Conservation (phyloP, 768 basidiomycete species). For the Zangia roseola region DNA sequence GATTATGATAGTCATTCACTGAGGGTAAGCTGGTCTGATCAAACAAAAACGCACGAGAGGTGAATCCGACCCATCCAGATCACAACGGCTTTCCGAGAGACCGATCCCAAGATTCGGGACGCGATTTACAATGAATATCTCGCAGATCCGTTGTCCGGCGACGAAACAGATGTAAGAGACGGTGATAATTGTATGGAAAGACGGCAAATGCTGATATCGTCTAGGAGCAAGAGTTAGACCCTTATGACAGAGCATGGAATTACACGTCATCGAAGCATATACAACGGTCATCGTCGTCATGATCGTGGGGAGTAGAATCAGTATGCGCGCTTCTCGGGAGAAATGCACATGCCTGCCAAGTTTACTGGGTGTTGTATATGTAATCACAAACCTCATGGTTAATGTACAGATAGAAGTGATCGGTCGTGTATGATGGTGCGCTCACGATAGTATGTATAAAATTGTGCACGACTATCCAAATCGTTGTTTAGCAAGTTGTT, state of each 20-base stretch:
- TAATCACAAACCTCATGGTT: too few relatives aligned
- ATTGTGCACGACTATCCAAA: constrained; percentile 55
- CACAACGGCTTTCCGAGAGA: constrained; percentile 9
- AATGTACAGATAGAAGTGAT: too few relatives aligned
- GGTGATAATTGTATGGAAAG: background rate
- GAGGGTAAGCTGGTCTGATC: background rate
- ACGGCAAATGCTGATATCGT: background rate
- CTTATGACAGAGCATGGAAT: constrained; percentile 42
- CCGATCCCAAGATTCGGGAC: background rate
- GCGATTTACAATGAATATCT: constrained; percentile 14
- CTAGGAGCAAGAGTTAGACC: constrained; percentile 30
- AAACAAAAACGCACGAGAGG: background rate
- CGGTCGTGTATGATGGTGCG: background rate
- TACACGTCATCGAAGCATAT: background rate
- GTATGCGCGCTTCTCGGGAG: background rate
- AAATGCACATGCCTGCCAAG: background rate
- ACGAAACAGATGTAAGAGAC: constrained; percentile 2
- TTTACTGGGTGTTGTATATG: too few relatives aligned
- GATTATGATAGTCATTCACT: background rate
- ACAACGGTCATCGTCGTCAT: background rate
- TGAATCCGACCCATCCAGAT: constrained; percentile 7
- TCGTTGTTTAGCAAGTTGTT: constrained; percentile 82
- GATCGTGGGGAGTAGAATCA: too few relatives aligned
- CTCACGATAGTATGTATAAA: constrained; percentile 15
- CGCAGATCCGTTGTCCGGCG: background rate